Base-by-base conservation (phyloP, 768 basidiomycete species). In the Rhodotorula taiwanensis region DNA sequence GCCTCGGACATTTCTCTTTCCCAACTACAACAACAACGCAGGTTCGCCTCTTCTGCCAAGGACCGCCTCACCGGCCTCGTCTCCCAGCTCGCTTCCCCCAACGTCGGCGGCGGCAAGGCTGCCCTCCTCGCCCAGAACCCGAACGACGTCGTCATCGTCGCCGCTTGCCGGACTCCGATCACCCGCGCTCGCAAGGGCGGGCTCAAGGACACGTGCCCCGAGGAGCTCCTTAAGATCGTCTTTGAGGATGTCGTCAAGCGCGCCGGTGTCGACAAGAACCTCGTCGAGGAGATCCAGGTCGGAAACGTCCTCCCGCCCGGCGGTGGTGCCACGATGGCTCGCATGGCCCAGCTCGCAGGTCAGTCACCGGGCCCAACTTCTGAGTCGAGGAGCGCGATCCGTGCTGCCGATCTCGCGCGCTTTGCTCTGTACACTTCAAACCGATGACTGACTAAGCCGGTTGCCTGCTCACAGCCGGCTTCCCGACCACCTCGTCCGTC, bases 261-360 rank as follows among this genome's bases (percentile, higher is more conserved):
- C 0, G 73, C 80, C 3, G 62, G 66, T 16, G 44, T 72, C 60
- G 52, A 69, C 51, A 66, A 55, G 21, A 25, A 62, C 16, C 53
- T 72, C 23, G 66, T 74, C 41, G 72, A 72, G 49, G 62, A 71
- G 43, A 58, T 70, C 42, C 67, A 65, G 25, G 70, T 73, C 41
- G 90, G 92, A 52, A 93, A 89, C 73, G 90, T 92, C 49, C 84
- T 94, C 49, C 88, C 89, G 21, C 83, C 89, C 5, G 87, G 83
- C 21, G 88, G 91, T 69, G 91, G 90, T 30, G 89, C 90, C 8
- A 79, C 73, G 23, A 55, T 67, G 50, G 88, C 90, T 20, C 83
- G 91, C 64, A 92, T 92, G 88, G 90, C 91, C 13, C 83, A 86
- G 42, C 80, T 94, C 43, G 82, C 86, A 33, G 62, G 69, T 64